Conservation (phyloP, 352 stramenopile genomes). For the Pythium monospermum region DNA sequence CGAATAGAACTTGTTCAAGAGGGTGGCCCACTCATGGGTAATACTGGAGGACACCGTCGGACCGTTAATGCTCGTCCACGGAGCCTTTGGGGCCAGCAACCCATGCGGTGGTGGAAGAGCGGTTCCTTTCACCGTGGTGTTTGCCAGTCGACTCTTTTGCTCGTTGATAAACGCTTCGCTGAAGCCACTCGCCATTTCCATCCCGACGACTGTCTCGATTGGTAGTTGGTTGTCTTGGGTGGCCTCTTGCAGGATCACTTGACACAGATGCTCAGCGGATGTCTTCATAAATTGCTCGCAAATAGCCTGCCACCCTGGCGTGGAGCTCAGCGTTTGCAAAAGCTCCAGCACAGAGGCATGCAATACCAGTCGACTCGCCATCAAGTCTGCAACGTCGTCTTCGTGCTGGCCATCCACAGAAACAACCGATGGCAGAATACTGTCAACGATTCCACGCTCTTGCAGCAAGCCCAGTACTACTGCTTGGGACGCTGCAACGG, state of each 20-base stretch:
- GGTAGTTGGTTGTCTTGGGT: too few species aligned
- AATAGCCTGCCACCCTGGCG: not conserved
- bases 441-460: not conserved
- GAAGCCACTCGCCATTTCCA: conserved; percentile 5
- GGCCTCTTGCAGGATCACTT: too few species aligned
- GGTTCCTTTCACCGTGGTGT: too few species aligned
- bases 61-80: not conserved
- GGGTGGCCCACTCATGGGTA: not conserved
- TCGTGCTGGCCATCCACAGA: too few species aligned
- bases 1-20: not conserved
- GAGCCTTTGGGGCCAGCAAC: not conserved
- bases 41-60: too few species aligned
- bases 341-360: conserved; percentile 1
- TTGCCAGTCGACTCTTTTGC: too few species aligned
- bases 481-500: not conserved
- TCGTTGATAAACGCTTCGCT: conserved; percentile 11
- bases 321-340: not conserved
- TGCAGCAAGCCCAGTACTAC: not conserved
- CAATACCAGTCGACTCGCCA: not conserved
- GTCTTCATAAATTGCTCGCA: not conserved
- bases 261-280: not conserved
- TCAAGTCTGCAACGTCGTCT: too few species aligned
- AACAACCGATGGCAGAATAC: too few species aligned
- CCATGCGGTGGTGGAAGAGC: too few species aligned
- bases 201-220: not conserved